A percentile compares a stretch with the other conserved stretches of the same genome.
Conservation (phyloP, 768 basidiomycete genomes). For the Leccinum longicurvipes region DNA sequence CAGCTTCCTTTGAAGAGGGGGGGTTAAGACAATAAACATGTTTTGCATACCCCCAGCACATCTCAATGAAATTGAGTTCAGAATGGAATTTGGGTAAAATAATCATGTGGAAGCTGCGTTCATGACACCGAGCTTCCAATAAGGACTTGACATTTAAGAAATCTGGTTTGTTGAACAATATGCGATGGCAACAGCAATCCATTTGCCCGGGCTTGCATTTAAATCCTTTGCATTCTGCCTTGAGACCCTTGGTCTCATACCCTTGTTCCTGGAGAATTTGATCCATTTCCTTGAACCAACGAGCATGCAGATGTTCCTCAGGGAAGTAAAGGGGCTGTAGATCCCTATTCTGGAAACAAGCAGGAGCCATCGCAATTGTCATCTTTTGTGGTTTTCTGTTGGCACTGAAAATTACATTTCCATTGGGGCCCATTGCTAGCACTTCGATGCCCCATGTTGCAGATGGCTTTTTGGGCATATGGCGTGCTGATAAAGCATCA, state of each 20-base stretch:
- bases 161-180: too few species aligned
- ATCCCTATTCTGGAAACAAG: too few species aligned
- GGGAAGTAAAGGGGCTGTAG: too few species aligned
- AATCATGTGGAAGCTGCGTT: too few species aligned
- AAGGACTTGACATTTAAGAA: too few species aligned
- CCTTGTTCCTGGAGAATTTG: background rate
- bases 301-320: too few species aligned
- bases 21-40: background rate
- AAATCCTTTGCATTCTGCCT: too few species aligned
- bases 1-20: background rate
- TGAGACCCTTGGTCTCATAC: background rate
- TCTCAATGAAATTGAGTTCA: background rate
- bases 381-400: conserved; percentile 4
- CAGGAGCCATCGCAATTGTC: too few species aligned
- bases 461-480: conserved; percentile 20
- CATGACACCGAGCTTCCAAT: too few species aligned
- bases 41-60: background rate
- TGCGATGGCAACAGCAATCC: background rate
- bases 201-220: too few species aligned
- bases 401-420: background rate
- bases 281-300: too few species aligned
- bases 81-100: background rate
- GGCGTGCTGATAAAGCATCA: conserved; percentile 20
- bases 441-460: conserved; percentile 6
- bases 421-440: conserved; percentile 5